These are phyloP conservation scores for Nicotiana obtusifolia DNA, from an alignment of 257 asterid species.

Conservation along the genomic window DNA sequence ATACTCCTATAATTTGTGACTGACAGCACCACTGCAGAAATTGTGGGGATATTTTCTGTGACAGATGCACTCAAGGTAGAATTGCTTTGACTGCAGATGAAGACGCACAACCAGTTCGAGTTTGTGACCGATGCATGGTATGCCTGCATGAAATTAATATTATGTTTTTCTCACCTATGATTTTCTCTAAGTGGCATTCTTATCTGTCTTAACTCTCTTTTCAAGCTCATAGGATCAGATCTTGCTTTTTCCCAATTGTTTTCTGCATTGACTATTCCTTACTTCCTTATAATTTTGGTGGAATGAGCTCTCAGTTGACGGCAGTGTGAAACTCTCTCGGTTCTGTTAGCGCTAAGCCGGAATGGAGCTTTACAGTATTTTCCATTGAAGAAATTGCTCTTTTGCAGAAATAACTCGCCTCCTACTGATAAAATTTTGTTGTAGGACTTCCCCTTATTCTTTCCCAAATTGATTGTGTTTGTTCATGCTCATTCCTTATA, in stretches of 20 bases:
- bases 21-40: slow-evolving; percentile 86
- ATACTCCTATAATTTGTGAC: slow-evolving; percentile 22
- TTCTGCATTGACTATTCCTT: background rate
- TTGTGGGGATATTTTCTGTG: slow-evolving; percentile 94
- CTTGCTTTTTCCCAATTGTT: background rate
- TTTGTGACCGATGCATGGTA: slow-evolving; percentile 94
- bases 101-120: slow-evolving; percentile 86
- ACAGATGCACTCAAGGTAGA: slow-evolving; percentile 97
- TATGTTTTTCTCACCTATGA: background rate
- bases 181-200: background rate
- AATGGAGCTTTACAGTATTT: background rate
- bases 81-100: slow-evolving; percentile 71
- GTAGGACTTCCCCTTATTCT: background rate
- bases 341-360: background rate
- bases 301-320: background rate
- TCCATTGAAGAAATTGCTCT: background rate
- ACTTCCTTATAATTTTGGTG: background rate
- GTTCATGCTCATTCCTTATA: background rate
- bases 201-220: background rate
- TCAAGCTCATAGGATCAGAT: background rate
- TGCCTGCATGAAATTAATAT: background rate
- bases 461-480: background rate
- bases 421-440: background rate
- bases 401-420: background rate
- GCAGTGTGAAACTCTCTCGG: no score